Conservation (phyloP, 2,329 filamentous ascomycete genomes). For the Colletotrichum sp. region DNA sequence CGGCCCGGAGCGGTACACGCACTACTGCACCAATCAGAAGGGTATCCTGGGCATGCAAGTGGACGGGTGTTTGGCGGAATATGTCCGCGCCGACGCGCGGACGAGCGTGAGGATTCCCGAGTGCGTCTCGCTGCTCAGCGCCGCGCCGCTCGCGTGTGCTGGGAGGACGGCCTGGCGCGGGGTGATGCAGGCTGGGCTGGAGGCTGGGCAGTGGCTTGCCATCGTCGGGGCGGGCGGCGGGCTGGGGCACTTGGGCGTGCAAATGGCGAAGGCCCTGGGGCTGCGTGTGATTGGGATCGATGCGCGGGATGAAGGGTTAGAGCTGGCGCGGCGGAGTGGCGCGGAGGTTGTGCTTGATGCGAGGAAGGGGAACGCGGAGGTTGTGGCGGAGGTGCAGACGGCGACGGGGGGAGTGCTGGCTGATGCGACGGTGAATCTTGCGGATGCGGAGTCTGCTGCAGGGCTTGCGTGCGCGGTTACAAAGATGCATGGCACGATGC, state of each 20-base stretch:
- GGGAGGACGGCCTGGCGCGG: constrained; percentile 56
- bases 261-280: constrained; percentile 85
- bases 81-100: constrained; percentile 54
- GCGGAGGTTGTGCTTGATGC: constrained; percentile 60
- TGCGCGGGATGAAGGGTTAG: constrained; percentile 58
- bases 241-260: constrained; percentile 70
- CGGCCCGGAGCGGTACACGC: constrained; percentile 49
- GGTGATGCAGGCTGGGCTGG: constrained; percentile 44
- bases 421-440: constrained; percentile 57
- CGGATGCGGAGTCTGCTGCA: constrained; percentile 55
- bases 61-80: constrained; percentile 64
- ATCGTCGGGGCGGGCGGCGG: constrained; percentile 80
- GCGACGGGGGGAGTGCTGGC: constrained; percentile 55
- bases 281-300: constrained; percentile 76
- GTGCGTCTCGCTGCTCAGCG: constrained; percentile 51
- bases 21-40: constrained; percentile 55
- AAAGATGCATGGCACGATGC: constrained; percentile 61
- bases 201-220: constrained; percentile 68
- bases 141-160: constrained; percentile 63
- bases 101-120: constrained; percentile 52
- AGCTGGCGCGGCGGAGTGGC: constrained; percentile 49
- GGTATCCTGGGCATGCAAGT: constrained; percentile 54
- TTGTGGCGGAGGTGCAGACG: constrained; percentile 50
- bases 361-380: constrained; percentile 48
- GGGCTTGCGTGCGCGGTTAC: constrained; percentile 60